phyloP scores from a whole-genome alignment of 2,329 filamentous ascomycete species.

The Stachybotrys chlorohalonatus region DNA sequence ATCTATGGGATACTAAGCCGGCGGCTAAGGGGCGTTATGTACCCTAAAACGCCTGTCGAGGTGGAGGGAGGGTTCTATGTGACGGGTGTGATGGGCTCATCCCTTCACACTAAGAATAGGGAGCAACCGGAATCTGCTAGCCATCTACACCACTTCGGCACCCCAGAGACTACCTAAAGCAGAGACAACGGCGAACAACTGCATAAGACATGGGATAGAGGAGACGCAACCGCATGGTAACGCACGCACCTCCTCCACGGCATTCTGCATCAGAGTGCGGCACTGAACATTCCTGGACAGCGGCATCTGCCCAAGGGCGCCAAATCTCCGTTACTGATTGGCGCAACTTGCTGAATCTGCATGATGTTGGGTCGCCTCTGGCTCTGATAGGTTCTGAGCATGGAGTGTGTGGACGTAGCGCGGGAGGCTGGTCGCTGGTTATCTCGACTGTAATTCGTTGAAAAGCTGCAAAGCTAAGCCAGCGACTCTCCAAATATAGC shows the following conservation, averaged over 20 bases:
- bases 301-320: constrained; percentile 3
- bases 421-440: neutral
- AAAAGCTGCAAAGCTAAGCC: constrained; percentile 1
- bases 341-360: constrained; percentile 4
- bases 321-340: constrained; percentile 3
- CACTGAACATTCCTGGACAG: neutral
- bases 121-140: neutral
- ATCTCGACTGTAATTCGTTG: constrained; percentile 3
- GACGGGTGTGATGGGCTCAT: constrained; percentile 4
- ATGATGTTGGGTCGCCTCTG: neutral
- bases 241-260: neutral
- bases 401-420: neutral
- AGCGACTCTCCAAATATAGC: constrained; percentile 20
- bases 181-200: neutral
- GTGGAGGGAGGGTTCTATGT: neutral
- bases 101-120: neutral
- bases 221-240: neutral
- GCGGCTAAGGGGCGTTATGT: constrained; percentile 42
- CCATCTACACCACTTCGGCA: neutral
- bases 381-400: neutral
- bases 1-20: constrained; percentile 23
- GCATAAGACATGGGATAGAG: neutral
- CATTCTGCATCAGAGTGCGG: neutral
- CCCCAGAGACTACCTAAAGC: neutral
- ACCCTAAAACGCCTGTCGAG: constrained; percentile 11